phyloP scores from a whole-genome alignment of 768 basidiomycete genomes.

The Rhodosporidiobolus odoratus region DNA sequence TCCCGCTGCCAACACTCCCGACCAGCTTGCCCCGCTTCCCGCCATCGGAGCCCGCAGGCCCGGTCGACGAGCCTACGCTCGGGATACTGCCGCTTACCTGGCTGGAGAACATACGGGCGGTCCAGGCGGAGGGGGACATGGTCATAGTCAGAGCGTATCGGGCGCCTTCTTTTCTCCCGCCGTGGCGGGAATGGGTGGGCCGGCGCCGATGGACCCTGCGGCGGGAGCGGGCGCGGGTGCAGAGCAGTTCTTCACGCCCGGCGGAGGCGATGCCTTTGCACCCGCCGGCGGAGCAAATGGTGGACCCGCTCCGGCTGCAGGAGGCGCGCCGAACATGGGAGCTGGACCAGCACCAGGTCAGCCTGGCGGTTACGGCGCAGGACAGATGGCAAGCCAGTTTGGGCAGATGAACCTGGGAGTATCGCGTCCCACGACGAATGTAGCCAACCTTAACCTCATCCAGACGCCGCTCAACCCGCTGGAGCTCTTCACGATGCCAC shows the following conservation, averaged over 20 bases:
- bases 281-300: neutral
- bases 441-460: constrained; percentile 80
- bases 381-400: constrained; percentile 71
- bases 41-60: constrained; percentile 6
- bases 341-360: neutral
- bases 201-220: neutral
- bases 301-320: neutral
- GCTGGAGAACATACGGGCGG: constrained; percentile 10
- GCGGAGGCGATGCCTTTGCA: constrained; percentile 2
- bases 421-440: constrained; percentile 14
- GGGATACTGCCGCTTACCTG: constrained; percentile 34
- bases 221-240: neutral
- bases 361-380: neutral
- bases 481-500: constrained; percentile 64
- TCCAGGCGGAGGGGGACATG: constrained; percentile 10
- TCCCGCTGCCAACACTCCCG: constrained; percentile 8
- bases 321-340: neutral
- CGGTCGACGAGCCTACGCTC: constrained; percentile 24
- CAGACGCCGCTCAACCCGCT: constrained; percentile 86
- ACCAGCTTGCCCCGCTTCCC: constrained; percentile 8
- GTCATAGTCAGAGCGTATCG: constrained; percentile 22
- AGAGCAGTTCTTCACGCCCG: constrained; percentile 24
- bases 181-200: neutral
- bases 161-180: constrained; percentile 34
- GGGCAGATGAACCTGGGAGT: constrained; percentile 73